phyloP scores from a whole-genome alignment of 2,329 filamentous ascomycete genomes.

The Paracorniculantispora psalliotae region DNA sequence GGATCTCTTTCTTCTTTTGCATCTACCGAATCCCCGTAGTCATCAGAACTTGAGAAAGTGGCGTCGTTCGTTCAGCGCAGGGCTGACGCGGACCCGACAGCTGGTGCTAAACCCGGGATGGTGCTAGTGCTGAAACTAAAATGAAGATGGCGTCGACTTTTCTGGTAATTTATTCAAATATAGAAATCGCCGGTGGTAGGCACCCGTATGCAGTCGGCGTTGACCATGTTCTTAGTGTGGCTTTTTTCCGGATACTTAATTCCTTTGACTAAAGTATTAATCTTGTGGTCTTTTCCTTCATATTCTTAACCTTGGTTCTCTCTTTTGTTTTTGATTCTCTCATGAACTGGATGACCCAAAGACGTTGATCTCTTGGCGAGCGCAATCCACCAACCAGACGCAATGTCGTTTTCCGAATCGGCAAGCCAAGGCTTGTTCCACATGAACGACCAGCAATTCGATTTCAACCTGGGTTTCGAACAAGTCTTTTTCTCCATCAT shows the following conservation, averaged over 20 bases:
- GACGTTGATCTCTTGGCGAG: not conserved
- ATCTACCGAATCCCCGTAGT: too few relatives aligned
- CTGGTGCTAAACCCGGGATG: not conserved
- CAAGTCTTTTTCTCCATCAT: not conserved
- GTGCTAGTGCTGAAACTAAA: not conserved
- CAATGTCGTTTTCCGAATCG: conserved; percentile 5
- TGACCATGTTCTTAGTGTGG: too few relatives aligned
- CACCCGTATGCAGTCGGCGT: not conserved
- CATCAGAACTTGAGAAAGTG: too few relatives aligned
- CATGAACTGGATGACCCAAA: not conserved
- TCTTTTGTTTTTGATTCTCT: not conserved
- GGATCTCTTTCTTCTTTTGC: not conserved
- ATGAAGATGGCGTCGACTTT: too few relatives aligned
- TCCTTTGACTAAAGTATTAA: not conserved
- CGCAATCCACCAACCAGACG: not conserved
- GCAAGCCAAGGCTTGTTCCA: not conserved
- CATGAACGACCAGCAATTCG: not conserved
- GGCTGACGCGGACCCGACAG: not conserved
- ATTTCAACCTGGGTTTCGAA: conserved; percentile 3
- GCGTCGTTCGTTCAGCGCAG: not conserved
- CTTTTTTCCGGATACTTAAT: not conserved
- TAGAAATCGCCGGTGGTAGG: too few relatives aligned
- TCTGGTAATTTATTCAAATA: too few relatives aligned
- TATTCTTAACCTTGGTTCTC: not conserved
- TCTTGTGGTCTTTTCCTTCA: not conserved